Conservation (phyloP, 257 asterid genomes). For the Fraxinus cuspidata region DNA sequence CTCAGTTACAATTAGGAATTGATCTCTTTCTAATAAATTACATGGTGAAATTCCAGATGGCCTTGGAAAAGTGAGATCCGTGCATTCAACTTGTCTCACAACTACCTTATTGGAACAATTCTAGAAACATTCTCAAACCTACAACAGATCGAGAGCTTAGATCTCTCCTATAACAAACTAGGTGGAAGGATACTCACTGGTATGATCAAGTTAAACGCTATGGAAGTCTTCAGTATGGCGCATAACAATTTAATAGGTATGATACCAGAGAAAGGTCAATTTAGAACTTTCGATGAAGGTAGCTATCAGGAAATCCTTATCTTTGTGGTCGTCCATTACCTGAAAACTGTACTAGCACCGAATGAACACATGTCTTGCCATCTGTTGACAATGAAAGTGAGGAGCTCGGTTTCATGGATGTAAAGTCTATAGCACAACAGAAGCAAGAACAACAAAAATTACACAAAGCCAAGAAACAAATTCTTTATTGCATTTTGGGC, state of each 20-base stretch:
- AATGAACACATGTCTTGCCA: neutral
- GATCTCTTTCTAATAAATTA: conserved; percentile 15
- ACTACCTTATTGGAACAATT: conserved; percentile 10
- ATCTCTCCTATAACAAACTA: conserved; percentile 15
- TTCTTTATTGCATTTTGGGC: too few species aligned
- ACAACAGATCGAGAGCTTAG: neutral
- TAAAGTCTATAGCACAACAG: too few species aligned
- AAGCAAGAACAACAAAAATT: too few species aligned
- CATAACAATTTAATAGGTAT: conserved; percentile 16
- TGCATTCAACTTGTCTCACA: conserved; percentile 10
- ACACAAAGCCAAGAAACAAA: too few species aligned
- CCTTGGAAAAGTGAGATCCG: conserved; percentile 9
- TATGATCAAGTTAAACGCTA: neutral
- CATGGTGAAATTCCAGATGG: conserved; percentile 2
- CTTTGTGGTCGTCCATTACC: conserved; percentile 19
- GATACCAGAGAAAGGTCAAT: conserved; percentile 3
- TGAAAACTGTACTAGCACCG: neutral
- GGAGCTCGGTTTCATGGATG: neutral
- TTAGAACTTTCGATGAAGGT: conserved; percentile 14
- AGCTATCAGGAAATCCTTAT: conserved; percentile 17
- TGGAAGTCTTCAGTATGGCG: conserved; percentile 16
- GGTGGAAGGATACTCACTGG: conserved; percentile 9
- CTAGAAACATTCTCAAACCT: conserved; percentile 13
- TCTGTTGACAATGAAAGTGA: neutral
- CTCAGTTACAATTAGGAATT: conserved; percentile 9